Percentiles rank a stretch among this genome's conserved stretches.
Evolutionary conservation across 2,329 filamentous ascomycete species (phyloP).

Genomic region (Fusarium mundagurra): DNA sequence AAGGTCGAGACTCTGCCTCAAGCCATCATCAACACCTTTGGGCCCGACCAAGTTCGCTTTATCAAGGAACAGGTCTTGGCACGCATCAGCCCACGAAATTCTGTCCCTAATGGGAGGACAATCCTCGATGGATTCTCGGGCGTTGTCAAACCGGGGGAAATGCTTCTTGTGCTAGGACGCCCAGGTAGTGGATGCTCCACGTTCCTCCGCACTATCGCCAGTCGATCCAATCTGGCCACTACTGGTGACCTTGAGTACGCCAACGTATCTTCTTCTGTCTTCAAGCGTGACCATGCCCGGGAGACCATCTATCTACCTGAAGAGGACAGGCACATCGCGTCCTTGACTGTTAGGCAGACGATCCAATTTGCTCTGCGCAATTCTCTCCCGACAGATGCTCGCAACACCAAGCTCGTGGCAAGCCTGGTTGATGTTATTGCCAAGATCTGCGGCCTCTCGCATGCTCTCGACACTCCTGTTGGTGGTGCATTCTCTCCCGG

Average conservation of each 20-base stretch:
- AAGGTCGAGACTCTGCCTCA: not conserved
- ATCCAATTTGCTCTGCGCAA: conserved; percentile 78
- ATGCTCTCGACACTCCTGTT: not conserved
- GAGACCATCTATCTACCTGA: conserved; percentile 83
- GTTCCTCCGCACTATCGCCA: conserved; percentile 78
- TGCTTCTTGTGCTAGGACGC: conserved; percentile 62
- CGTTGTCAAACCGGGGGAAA: not conserved
- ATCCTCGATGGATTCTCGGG: not conserved
- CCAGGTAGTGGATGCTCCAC: conserved; percentile 80
- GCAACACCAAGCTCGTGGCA: not conserved
- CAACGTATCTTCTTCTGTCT: conserved; percentile 65
- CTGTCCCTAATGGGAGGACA: not conserved
- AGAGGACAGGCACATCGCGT: conserved; percentile 78
- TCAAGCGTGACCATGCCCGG: conserved; percentile 73
- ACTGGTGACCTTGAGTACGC: conserved; percentile 50
- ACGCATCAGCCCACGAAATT: not conserved
- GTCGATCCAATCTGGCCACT: conserved; percentile 73
- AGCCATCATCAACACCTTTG: not conserved
- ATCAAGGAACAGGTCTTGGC: not conserved
- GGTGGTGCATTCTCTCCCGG: not conserved
- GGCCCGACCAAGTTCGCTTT: not conserved
- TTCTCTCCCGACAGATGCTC: conserved; percentile 1
- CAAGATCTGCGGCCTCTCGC: not conserved
- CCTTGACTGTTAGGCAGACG: conserved; percentile 80
- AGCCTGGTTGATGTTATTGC: not conserved